Evolutionary conservation across 768 basidiomycete species (phyloP).

Genomic region (Tubosaeta sp.): DNA sequence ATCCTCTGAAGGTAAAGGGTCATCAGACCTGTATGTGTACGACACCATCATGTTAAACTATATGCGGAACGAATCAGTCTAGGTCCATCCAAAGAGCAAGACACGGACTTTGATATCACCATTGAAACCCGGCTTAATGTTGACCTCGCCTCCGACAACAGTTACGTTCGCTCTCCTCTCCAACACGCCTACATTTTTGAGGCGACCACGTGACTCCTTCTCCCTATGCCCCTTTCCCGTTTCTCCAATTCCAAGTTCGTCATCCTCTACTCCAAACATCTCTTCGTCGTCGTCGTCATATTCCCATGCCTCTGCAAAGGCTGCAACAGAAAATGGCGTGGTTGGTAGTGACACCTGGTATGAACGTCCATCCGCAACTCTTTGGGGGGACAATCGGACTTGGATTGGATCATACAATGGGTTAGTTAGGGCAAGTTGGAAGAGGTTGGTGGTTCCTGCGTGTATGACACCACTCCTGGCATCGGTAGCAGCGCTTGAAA

Average conservation of each 20-base stretch:
- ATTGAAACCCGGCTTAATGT: constrained; percentile 72
- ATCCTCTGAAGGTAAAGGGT: constrained; percentile 63
- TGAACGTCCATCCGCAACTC: constrained; percentile 40
- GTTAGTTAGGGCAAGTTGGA: constrained; percentile 89
- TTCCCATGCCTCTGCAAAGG: constrained; percentile 97
- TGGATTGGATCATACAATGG: constrained; percentile 95
- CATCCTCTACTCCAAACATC: constrained; percentile 59
- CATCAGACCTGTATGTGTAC: constrained; percentile 92
- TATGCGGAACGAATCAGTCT: constrained; percentile 2
- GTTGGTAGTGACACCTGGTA: constrained; percentile 81
- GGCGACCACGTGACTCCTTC: constrained; percentile 44
- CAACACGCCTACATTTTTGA: constrained; percentile 70
- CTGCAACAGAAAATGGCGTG: constrained; percentile 73
- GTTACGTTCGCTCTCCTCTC: constrained; percentile 91
- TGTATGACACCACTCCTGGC: constrained; percentile 45
- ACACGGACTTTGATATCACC: constrained; percentile 73
- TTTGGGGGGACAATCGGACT: constrained; percentile 79
- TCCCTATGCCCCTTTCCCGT: constrained; percentile 39
- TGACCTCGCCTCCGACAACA: constrained; percentile 83
- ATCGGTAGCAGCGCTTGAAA: constrained; percentile 33
- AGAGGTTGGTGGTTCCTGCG: constrained; percentile 77
- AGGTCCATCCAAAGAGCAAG: neutral
- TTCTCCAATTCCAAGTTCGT: constrained; percentile 33
- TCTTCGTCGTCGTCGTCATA: constrained; percentile 93
- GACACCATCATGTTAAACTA: constrained; percentile 94